These are phyloP conservation scores for Pyrenochaeta sp. DNA, from an alignment of 2,329 filamentous ascomycete species.

Conservation along the genomic window DNA sequence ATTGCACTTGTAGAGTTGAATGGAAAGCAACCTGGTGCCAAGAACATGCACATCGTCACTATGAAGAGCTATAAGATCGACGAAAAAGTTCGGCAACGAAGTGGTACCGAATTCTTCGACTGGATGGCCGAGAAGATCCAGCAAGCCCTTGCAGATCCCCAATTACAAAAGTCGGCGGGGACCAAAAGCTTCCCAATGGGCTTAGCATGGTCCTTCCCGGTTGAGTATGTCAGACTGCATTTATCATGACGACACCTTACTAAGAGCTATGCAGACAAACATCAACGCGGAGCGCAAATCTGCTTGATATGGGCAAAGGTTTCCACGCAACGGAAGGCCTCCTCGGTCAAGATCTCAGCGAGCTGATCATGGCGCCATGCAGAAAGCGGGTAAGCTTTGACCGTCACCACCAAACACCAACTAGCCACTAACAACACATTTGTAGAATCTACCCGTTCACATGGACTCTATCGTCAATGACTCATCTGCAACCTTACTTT, in stretches of 20 bases:
- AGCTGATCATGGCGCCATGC: constrained; percentile 68
- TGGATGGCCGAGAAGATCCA: constrained; percentile 71
- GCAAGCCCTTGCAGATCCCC: constrained; percentile 57
- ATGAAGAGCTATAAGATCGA: constrained; percentile 66
- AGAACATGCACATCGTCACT: constrained; percentile 63
- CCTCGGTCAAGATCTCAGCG: constrained; percentile 66
- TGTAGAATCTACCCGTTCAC: constrained; percentile 62
- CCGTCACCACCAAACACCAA: constrained; percentile 2
- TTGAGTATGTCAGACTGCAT: constrained; percentile 56
- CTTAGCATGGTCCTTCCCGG: constrained; percentile 72
- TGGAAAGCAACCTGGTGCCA: constrained; percentile 55
- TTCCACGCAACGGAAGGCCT: constrained; percentile 68
- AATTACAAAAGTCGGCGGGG: constrained; percentile 47
- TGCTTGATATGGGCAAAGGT: constrained; percentile 72
- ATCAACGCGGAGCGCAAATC: constrained; percentile 63
- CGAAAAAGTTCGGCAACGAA: constrained; percentile 62
- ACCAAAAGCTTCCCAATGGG: constrained; percentile 63
- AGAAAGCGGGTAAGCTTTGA: constrained; percentile 52
- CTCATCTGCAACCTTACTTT: constrained; percentile 67
- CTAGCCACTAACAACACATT: constrained; percentile 22
- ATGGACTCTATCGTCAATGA: constrained; percentile 72
- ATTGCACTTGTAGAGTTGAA: constrained; percentile 67
- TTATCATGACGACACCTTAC: constrained; percentile 1
- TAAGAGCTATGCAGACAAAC: constrained; percentile 58
- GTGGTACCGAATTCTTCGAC: constrained; percentile 68